Evolutionary conservation across 2,329 filamentous ascomycete species (phyloP).

Genomic region (Dothiorella sarmentorum): DNA sequence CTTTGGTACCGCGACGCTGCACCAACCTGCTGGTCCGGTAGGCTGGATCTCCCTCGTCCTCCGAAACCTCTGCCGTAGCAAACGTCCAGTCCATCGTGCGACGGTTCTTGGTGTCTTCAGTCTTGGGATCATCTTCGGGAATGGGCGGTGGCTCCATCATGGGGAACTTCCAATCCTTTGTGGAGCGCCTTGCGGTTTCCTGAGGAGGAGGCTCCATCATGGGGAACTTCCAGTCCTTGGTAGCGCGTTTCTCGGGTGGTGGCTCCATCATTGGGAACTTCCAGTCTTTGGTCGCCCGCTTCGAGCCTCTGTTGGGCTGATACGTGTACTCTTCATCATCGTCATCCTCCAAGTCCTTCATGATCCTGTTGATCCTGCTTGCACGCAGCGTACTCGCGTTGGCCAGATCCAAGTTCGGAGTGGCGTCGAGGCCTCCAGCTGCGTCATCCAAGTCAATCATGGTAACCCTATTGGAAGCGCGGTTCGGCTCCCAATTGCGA

Average conservation of each 20-base stretch:
- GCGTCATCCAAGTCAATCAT: constrained; percentile 59
- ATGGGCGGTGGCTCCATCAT: constrained; percentile 21
- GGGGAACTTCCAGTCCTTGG: constrained; percentile 56
- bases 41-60: constrained; percentile 27
- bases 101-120: constrained; percentile 25
- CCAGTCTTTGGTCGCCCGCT: constrained; percentile 52
- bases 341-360: constrained; percentile 41
- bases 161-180: constrained; percentile 49
- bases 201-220: constrained; percentile 31
- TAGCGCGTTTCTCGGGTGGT: constrained; percentile 36
- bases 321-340: constrained; percentile 33
- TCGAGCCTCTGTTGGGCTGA: constrained; percentile 21
- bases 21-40: constrained; percentile 29
- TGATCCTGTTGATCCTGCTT: constrained; percentile 49
- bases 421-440: constrained; percentile 32
- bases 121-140: constrained; percentile 9
- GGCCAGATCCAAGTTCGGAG: constrained; percentile 40
- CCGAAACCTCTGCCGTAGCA: constrained; percentile 40
- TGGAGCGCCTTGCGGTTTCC: constrained; percentile 30
- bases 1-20: constrained; percentile 33
- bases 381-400: constrained; percentile 56
- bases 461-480: constrained; percentile 46
- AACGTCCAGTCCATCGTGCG: constrained; percentile 50
- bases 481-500: constrained; percentile 39
- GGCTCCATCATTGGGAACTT: constrained; percentile 48